A percentile compares a stretch with the other conserved stretches of the same genome.
These are phyloP conservation scores for Cucumis variabilis DNA, from an alignment of 331 rosid genomes.

Conservation along the genomic window DNA sequence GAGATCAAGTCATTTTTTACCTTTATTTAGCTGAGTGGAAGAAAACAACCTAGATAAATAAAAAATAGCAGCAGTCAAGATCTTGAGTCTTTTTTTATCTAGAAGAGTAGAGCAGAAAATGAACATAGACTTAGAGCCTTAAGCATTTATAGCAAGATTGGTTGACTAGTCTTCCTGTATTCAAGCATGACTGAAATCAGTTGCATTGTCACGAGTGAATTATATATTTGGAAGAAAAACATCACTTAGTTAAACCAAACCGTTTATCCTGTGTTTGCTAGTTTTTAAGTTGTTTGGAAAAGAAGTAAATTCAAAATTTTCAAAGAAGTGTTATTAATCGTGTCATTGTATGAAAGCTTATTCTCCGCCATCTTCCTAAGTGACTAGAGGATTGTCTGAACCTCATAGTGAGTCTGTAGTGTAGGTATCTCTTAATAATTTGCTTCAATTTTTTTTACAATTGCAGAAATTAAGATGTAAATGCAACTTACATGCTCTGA, in stretches of 20 bases:
- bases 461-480: slow-evolving; percentile 92
- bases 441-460: slow-evolving; percentile 32
- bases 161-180: not conserved
- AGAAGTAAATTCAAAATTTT: not conserved
- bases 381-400: not conserved
- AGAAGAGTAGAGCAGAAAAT: not conserved
- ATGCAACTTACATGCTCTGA: slow-evolving; percentile 93
- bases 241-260: not conserved
- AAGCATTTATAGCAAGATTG: not conserved
- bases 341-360: not conserved
- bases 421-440: not conserved
- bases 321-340: not conserved
- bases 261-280: not conserved
- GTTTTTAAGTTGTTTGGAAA: slow-evolving; percentile 12
- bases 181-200: not conserved
- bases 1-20: not conserved
- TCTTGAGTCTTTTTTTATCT: not conserved
- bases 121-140: not conserved
- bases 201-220: not conserved
- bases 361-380: not conserved
- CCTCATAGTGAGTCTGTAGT: not conserved
- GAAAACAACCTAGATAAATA: not conserved
- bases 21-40: not conserved
- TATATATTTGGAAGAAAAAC: not conserved
- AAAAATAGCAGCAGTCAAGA: not conserved